Base-by-base conservation (phyloP, 164 flowering plant genomes). In the Vitis labrusca region DNA sequence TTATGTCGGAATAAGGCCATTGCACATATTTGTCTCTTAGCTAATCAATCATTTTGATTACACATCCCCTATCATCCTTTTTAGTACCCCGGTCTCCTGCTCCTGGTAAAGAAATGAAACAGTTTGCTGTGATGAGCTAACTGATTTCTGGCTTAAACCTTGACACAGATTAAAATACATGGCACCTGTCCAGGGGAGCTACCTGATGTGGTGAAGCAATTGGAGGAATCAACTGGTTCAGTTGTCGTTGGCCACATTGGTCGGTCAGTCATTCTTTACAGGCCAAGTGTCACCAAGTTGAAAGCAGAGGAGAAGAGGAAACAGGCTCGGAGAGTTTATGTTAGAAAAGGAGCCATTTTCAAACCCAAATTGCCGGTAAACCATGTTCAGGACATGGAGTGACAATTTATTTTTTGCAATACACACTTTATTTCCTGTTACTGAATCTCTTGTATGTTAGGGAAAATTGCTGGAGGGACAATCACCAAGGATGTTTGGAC, bases 231-330 rank as follows among this genome's bases (percentile, higher is more conserved):
- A 16, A 91, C 97, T 65, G 89, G 94, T 58, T 91, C 99, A 0
- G 94, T 91, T 37, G 91, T 82, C 13, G 90, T 95, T 75, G 81
- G 92, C 58, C 91, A 85, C 78, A 91, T 95, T 65, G 97, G 98
- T 12, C 80, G 96, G 52, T 76, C 97, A 15, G 87, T 91, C 69
- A 92, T 95, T 72, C 79, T 91, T 27, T 95, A 95, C 80, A 76
- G 94, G 72, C 99, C 99, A 11, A 95, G 98, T 74, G 61, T 90
- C 50, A 79, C 87, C 61, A 92, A 91, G 76, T 15, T 91, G 85
- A 83, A 86, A 78, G 95, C 86, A 53, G 97, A 86, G 67, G 87
- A 89, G 90, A 90, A 86, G 66, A 89, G 71, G 84, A 73, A 66
- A 60, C 82, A 83, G 71, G 72, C 77, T 51, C 81, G 76, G 16